Base-by-base conservation (phyloP, 768 basidiomycete genomes). In the Rickenella mellea region DNA sequence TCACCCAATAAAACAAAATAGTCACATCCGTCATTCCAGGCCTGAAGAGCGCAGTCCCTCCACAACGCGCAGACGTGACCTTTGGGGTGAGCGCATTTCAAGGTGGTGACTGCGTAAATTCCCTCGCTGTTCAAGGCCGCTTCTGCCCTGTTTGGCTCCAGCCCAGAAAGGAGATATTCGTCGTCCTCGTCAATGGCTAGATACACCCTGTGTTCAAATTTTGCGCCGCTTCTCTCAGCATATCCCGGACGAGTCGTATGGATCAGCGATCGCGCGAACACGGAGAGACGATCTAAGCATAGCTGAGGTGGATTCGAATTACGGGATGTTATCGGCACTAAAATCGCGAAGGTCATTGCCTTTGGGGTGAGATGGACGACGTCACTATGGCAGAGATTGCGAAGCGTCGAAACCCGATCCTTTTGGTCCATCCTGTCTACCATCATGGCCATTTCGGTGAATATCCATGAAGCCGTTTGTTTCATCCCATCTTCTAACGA, bases 261-360 rank as follows among this genome's bases (percentile, higher is more conserved):
- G 4, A 51, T 28, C 14, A 78, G 55, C 3, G 73, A 74, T 15
- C 49, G 42, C 0, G 69, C 65, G 49, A 79, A 79, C 0, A 8
- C 29, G 2, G 40, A 19, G 5, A 80, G 66, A 27, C 68, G 60
- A 4, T 52, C 46, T 6, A 77, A 56, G 43, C 75, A 77, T 27
- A 62, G 51, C 1, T 48, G 42, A 0, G 65, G 65, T 4, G 55
- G 45, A 2, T 45, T 24, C 0, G 55, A 53, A 4, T 71, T 68
- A 1, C 70, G 63, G 6, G 76, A 78, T 1, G 77, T 78, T 48
- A 80, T 66, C 2, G 78, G 78, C 6, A 80, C 66, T 2, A 79
- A 60, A 30, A 78, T 61, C 1, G 70, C 78, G 48, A 77, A 74
- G 5, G 56, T 65, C 39, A 63, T 57, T n/a, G n/a, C n/a, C n/a